These are phyloP conservation scores for Globisporangium carolinianum DNA, from an alignment of 352 stramenopile species.

Conservation along the genomic window DNA sequence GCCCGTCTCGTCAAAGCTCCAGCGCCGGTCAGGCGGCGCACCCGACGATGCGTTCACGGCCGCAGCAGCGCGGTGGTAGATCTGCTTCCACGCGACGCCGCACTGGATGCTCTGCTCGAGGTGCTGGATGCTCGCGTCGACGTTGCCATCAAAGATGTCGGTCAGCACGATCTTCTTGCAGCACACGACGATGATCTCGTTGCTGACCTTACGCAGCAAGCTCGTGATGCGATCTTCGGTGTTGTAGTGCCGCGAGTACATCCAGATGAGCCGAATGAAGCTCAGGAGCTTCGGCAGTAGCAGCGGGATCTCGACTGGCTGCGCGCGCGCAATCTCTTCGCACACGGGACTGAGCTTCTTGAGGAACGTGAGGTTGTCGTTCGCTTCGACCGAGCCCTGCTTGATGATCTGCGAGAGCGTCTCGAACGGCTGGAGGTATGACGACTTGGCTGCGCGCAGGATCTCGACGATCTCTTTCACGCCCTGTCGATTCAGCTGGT, in stretches of 20 bases:
- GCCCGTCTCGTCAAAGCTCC: conserved; percentile 91
- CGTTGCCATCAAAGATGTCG: conserved; percentile 92
- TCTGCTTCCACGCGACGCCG: conserved; percentile 90
- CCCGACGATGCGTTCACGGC: conserved; percentile 57
- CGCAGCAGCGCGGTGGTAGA: conserved; percentile 60
- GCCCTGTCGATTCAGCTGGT: conserved; percentile 87
- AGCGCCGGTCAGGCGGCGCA: conserved; percentile 43
- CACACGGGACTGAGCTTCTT: conserved; percentile 89
- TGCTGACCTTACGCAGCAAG: conserved; percentile 92
- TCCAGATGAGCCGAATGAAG: conserved; percentile 93
- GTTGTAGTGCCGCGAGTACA: conserved; percentile 92
- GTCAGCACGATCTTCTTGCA: conserved; percentile 83
- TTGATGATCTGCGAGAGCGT: conserved; percentile 91
- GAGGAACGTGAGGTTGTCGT: conserved; percentile 94
- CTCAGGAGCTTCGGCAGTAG: conserved; percentile 90
- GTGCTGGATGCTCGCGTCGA: conserved; percentile 81
- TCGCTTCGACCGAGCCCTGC: conserved; percentile 86
- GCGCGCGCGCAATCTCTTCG: conserved; percentile 77
- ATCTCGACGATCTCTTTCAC: conserved; percentile 90
- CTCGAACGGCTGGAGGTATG: conserved; percentile 91
- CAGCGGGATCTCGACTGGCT: conserved; percentile 85
- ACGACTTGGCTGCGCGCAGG: conserved; percentile 85
- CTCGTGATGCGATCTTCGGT: conserved; percentile 90
- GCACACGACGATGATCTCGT: conserved; percentile 91
- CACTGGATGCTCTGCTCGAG: conserved; percentile 91